Base-by-base conservation (phyloP, 2,329 filamentous ascomycete genomes). In the Ophiostoma sp. region DNA sequence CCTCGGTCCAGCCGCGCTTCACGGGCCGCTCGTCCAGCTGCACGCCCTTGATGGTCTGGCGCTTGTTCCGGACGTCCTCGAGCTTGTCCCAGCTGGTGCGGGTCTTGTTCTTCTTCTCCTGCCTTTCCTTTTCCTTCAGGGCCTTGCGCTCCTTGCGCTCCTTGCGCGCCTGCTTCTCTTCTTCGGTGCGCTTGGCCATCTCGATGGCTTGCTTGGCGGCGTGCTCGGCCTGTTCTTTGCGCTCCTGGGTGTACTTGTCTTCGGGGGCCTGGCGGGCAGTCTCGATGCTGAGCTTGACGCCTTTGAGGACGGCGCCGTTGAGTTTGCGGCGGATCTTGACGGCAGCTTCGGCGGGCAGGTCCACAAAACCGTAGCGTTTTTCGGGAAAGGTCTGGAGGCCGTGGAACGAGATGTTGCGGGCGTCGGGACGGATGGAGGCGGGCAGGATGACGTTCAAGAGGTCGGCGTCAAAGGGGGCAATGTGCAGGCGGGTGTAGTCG, bases 321-420 rank as follows among this genome's bases (percentile, higher is more conserved):
- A 98, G 85, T 81, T 95, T 98, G 81, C 90, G 94, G 81, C 89
- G 93, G 69, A 98, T 80, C 79, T 93, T 96, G n/a, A 94, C 90
- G 11, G 94, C 95, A 74, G 96, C 93, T 79, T 87, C 86, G 3
- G 78, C 80, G 0, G 94, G 94, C 52, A 99, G 81, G 66, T 96
- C 93, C 72, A 98, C 83, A 80, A 91, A 99, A 70, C 94, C 95
- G 87, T 93, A 99, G 69, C 87, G 89, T 77, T 88, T 90, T 74
- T 99, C 95, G 17, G 94, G 94, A 73, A 96, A 97, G 0, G 94
- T 94, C 77, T 93, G 87, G 74, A 97, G 81, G 5, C 84, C 83
- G 79, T 98, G 94, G 80, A 90, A 97, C n/a, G 94, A 97, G 68
- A 97, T 86, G 77, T 93, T 92, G 72, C 88, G 87, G 27, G 92